A percentile compares a stretch with the other conserved stretches of the same genome.
Evolutionary conservation across 257 asterid genomes (phyloP).

Genomic region (Cinchona pubescens): DNA sequence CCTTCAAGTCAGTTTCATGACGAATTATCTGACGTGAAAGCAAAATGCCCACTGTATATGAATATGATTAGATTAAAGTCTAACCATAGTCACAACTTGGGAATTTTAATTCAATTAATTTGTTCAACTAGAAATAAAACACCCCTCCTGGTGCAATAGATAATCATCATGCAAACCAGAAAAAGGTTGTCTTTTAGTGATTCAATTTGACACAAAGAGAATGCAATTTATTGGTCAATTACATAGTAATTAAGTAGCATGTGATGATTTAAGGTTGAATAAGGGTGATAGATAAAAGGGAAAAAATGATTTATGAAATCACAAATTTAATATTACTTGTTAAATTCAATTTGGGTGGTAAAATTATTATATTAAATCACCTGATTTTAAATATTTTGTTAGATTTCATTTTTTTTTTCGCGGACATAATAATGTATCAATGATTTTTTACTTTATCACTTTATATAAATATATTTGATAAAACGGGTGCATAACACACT

Average conservation of each 20-base stretch:
- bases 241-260: background rate
- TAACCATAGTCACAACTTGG: background rate
- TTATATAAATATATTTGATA: too few relatives aligned
- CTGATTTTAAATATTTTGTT: too few relatives aligned
- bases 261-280: background rate
- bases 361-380: too few relatives aligned
- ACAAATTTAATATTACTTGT: too few relatives aligned
- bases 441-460: too few relatives aligned
- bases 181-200: background rate
- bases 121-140: background rate
- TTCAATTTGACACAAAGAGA: background rate
- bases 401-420: too few relatives aligned
- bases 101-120: background rate
- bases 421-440: too few relatives aligned
- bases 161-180: background rate
- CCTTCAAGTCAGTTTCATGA: background rate
- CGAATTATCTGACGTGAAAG: conserved; percentile 11
- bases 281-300: background rate
- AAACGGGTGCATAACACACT: too few relatives aligned
- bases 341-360: too few relatives aligned
- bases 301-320: too few relatives aligned
- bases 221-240: background rate
- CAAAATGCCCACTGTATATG: conserved; percentile 4
- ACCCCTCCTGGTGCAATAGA: background rate
- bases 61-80: background rate